phyloP scores from a whole-genome alignment of 1,284 basidiomycete species.

The Cutaneotrichosporon spelunceum region DNA sequence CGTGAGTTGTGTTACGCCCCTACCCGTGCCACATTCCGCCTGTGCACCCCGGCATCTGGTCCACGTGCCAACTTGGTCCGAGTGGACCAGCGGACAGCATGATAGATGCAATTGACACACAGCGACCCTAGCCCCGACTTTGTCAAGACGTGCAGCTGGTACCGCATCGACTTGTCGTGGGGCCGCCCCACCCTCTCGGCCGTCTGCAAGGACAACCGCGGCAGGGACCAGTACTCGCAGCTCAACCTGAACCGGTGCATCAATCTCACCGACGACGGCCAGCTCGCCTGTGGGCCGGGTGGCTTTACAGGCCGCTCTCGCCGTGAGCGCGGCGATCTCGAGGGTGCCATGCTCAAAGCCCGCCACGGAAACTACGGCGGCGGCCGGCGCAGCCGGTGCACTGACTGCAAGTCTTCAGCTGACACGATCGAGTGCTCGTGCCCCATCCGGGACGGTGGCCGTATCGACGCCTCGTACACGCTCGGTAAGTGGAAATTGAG shows the following conservation, averaged over 20 bases:
- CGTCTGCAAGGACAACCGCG: neutral
- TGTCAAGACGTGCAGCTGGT: neutral
- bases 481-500: neutral
- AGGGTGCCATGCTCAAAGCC: neutral
- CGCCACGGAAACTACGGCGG: neutral
- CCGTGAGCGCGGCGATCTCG: neutral
- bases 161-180: neutral
- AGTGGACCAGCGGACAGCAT: neutral
- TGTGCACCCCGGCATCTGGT: neutral
- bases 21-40: no score
- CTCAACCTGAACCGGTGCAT: conserved; percentile 3
- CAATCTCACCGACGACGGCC: neutral
- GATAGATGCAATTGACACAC: no score
- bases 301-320: neutral
- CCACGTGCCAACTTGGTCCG: neutral
- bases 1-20: neutral
- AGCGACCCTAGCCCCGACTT: conserved; percentile 5
- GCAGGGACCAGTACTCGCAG: neutral
- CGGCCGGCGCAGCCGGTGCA: neutral
- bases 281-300: neutral
- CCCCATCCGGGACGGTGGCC: neutral
- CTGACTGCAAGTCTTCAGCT: neutral
- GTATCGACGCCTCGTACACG: conserved; percentile 1
- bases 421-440: conserved; percentile 7
- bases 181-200: neutral